phyloP scores from a whole-genome alignment of 345 rosid genomes.

The Citrus mangshanensis region DNA sequence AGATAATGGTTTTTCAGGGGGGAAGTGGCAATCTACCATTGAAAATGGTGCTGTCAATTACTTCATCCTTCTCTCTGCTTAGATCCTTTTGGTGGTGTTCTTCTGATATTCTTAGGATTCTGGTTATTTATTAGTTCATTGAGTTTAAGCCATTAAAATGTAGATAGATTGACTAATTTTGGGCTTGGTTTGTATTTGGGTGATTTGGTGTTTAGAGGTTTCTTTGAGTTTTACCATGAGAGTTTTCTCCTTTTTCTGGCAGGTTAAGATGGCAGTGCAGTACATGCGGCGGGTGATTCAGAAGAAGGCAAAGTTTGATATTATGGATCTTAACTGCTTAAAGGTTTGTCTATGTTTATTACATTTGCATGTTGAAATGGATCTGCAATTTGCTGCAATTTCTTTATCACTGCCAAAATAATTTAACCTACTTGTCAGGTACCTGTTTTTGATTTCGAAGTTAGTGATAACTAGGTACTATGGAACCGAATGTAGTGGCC shows the following conservation, averaged over 20 bases:
- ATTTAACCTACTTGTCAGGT: slow-evolving; percentile 2
- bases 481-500: slow-evolving; percentile 1
- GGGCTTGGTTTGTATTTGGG: background rate
- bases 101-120: background rate
- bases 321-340: slow-evolving; percentile 84
- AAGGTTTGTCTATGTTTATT: slow-evolving; percentile 49
- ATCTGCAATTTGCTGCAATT: background rate
- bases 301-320: slow-evolving; percentile 95
- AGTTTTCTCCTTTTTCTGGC: slow-evolving; percentile 15
- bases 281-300: slow-evolving; percentile 83
- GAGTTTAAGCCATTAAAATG: background rate
- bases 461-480: background rate
- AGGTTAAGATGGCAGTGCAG: slow-evolving; percentile 97
- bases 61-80: background rate
- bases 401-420: background rate
- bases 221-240: slow-evolving; percentile 4
- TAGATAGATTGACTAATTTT: background rate
- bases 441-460: background rate
- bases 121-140: background rate
- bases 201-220: background rate
- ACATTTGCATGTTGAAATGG: slow-evolving; percentile 6
- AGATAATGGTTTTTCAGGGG: too few relatives aligned
- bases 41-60: background rate
- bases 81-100: background rate
- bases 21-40: background rate